Base-by-base conservation (phyloP, 2,329 filamentous ascomycete species). In the Talaromyces sp. region DNA sequence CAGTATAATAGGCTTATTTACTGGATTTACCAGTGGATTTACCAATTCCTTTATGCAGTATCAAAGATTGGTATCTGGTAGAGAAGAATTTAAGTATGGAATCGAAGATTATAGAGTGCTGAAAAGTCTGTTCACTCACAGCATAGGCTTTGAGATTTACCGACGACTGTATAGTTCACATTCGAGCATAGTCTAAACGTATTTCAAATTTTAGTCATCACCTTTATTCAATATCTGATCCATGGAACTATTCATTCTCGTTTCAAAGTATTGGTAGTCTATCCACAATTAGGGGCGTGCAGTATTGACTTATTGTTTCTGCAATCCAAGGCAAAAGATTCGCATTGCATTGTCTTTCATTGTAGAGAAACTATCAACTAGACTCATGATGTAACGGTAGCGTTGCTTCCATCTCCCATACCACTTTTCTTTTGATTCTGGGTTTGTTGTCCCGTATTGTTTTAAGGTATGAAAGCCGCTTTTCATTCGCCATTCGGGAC, bases 1-100 rank as follows among this genome's bases (percentile, higher is more conserved):
- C 3, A 87, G 86, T 3, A 89, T 88, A 86, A 85, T 89, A 69
- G 86, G 86, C 16, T 77, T 87, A 75, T 14, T 39, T 7, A 48
- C 31, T 77, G 84, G 85, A 50, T 31, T 50, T 6, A 50, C n/a
- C 23, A 16, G 12, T 50, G 21, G 25, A 3, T 12, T 2, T 50
- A 23, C 44, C 23, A 28, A 12, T 50, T 14, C 44, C 0, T 50
- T n/a, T 6, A 14, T n/a, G 23, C 44, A 23, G 14, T 14, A 3
- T n/a, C 14, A 14, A 50, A 9, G 23, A n/a, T 50, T 12, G 5
- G 23, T 23, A 6, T 50, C 28, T 50, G 23, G 23, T 50, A 50
- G 31, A 5, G 14, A 48, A 12, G 18, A 12, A 18, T 48, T 5
- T 21, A 16, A 48, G 21, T 14, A 16, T 48, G 23, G 11, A 48